Percentiles rank a stretch among this genome's conserved stretches.
Evolutionary conservation across 768 basidiomycete species (phyloP).

Genomic region (Lactifluus rugatus): DNA sequence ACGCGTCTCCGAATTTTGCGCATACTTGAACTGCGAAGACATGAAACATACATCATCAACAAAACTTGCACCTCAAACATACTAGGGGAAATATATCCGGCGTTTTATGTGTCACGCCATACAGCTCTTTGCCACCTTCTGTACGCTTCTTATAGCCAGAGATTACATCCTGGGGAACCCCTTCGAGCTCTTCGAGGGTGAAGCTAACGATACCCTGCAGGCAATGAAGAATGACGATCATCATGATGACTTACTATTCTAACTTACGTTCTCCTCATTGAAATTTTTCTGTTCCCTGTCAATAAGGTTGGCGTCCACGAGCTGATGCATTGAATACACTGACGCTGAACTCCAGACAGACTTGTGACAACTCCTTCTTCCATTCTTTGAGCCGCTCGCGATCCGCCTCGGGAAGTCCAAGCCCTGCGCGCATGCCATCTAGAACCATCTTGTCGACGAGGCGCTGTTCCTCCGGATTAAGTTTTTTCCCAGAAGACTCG

Average conservation of each 20-base stretch:
- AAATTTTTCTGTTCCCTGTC: constrained; percentile 57
- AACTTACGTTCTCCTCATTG: constrained; percentile 71
- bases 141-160: constrained; percentile 65
- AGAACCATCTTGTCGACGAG: constrained; percentile 77
- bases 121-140: constrained; percentile 47
- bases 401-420: constrained; percentile 59
- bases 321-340: constrained; percentile 22
- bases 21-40: constrained; percentile 60
- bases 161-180: constrained; percentile 70
- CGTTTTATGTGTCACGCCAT: constrained; percentile 72
- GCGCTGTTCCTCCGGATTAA: constrained; percentile 59
- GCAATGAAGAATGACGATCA: not conserved
- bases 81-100: constrained; percentile 76
- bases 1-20: constrained; percentile 60
- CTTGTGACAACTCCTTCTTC: constrained; percentile 70
- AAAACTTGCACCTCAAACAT: constrained; percentile 20
- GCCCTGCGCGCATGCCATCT: constrained; percentile 72
- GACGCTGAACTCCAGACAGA: constrained; percentile 72
- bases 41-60: not conserved
- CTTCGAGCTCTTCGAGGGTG: constrained; percentile 64
- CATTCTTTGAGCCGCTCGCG: constrained; percentile 45
- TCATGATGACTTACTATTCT: not conserved
- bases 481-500: constrained; percentile 43
- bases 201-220: constrained; percentile 51
- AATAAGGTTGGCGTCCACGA: not conserved